Conservation (phyloP, 345 rosid genomes). For the Hibiscus mutabilis region DNA sequence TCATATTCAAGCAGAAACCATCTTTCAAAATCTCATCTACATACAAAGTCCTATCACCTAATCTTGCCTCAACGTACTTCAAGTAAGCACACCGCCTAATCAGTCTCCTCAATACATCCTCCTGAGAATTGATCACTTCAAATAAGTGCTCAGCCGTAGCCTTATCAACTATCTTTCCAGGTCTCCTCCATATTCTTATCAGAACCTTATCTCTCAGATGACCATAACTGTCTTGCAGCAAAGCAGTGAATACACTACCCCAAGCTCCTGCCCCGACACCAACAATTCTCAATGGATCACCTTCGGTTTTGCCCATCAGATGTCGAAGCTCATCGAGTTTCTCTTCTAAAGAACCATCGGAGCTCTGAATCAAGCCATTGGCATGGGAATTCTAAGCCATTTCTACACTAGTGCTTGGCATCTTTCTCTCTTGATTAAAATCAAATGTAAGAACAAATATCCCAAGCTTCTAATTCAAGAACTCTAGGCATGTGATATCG, state of each 20-base stretch:
- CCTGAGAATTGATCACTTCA: slow-evolving; percentile 92
- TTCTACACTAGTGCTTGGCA: slow-evolving; percentile 40
- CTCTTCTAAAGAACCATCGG: slow-evolving; percentile 50
- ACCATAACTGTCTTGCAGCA: slow-evolving; percentile 85
- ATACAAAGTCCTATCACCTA: slow-evolving; percentile 75
- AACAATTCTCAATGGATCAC: slow-evolving; percentile 79
- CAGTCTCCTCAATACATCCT: slow-evolving; percentile 86
- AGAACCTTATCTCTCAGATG: slow-evolving; percentile 77
- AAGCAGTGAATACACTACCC: slow-evolving; percentile 92
- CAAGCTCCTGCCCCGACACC: slow-evolving; percentile 98
- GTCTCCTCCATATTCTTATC: slow-evolving; percentile 90
- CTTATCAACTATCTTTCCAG: slow-evolving; percentile 67
- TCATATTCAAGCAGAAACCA: slow-evolving; percentile 95
- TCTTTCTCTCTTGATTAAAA: slow-evolving; percentile 16
- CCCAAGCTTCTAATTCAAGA: slow-evolving; percentile 12
- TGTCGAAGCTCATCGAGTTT: slow-evolving; percentile 76
- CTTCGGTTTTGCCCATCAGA: slow-evolving; percentile 64
- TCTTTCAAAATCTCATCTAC: slow-evolving; percentile 96
- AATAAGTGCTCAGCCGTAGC: slow-evolving; percentile 85
- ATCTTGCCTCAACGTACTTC: slow-evolving; percentile 90
- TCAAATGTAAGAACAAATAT: background rate
- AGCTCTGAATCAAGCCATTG: slow-evolving; percentile 44
- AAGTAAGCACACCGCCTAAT: slow-evolving; percentile 92
- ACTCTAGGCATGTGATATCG: background rate
- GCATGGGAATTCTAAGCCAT: slow-evolving; percentile 20